phyloP scores from a whole-genome alignment of 2,329 filamentous ascomycete species.

The Fusarium torreyae region DNA sequence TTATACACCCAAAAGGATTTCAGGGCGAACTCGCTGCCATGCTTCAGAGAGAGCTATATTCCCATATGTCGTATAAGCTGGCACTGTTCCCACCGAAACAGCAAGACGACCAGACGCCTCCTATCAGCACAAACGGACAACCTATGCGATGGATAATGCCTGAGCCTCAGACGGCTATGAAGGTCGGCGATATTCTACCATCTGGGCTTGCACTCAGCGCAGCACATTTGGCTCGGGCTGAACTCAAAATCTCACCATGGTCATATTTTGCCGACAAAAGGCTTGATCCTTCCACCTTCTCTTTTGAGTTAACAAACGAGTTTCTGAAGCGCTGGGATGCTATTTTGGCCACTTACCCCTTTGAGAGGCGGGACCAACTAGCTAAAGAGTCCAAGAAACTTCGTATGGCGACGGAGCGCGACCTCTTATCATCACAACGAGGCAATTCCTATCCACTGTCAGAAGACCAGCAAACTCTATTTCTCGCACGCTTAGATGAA shows the following conservation, averaged over 20 bases:
- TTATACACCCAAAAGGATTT: not conserved
- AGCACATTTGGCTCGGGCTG: fast-evolving
- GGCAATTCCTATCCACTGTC: fast-evolving
- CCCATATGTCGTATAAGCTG: not conserved
- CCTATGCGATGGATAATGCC: not conserved
- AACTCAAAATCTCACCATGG: fast-evolving
- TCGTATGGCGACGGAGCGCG: too few relatives aligned
- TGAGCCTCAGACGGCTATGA: fast-evolving
- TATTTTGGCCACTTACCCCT: not conserved
- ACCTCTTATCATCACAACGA: too few relatives aligned
- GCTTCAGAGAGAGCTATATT: not conserved
- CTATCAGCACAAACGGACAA: fast-evolving
- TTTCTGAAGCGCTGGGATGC: not conserved
- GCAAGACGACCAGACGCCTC: fast-evolving
- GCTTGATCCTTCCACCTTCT: not conserved
- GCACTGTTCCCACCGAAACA: not conserved
- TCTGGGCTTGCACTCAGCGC: not conserved
- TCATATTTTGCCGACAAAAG: too few relatives aligned
- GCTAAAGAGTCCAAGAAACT: not conserved
- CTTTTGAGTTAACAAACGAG: fast-evolving
- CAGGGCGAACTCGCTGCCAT: fast-evolving
- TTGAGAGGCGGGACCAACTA: not conserved
- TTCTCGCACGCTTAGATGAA: not conserved
- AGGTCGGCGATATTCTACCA: fast-evolving
- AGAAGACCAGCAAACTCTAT: not conserved